Evolutionary conservation across 768 basidiomycete species (phyloP).

Genomic region (Hemileccinum rubropunctum): DNA sequence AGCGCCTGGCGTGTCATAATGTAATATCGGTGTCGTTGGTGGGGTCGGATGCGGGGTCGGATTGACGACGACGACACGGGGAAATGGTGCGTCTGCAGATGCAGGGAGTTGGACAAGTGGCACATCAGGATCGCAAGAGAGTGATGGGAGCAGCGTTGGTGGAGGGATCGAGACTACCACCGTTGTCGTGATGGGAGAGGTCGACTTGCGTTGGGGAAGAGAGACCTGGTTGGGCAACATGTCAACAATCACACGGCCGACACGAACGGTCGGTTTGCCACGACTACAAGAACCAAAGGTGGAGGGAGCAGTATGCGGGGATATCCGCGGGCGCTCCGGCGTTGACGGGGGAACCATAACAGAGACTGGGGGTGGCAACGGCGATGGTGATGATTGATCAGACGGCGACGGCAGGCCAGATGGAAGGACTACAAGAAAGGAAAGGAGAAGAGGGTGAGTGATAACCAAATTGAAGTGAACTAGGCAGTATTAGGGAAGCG

Average conservation of each 20-base stretch:
- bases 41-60: constrained; percentile 81
- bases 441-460: constrained; percentile 13
- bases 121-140: constrained; percentile 14
- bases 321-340: constrained; percentile 30
- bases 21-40: constrained; percentile 59
- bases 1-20: constrained; percentile 18
- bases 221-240: constrained; percentile 48
- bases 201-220: constrained; percentile 18
- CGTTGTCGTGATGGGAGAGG: not conserved
- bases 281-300: constrained; percentile 10
- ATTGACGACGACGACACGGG: constrained; percentile 65
- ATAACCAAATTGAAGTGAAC: constrained; percentile 10
- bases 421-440: constrained; percentile 23
- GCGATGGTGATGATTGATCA: constrained; percentile 29
- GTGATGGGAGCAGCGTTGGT: constrained; percentile 4
- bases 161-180: constrained; percentile 5
- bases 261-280: constrained; percentile 26
- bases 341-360: constrained; percentile 20
- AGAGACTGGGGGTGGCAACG: constrained; percentile 23
- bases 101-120: constrained; percentile 31
- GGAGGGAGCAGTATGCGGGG: constrained; percentile 18
- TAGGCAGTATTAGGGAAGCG: constrained; percentile 9
- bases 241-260: constrained; percentile 54
- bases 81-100: constrained; percentile 34
- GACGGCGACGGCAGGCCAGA: constrained; percentile 26